Evolutionary conservation across 1,284 basidiomycete genomes (phyloP).

Genomic region (Gomphus bonarii): DNA sequence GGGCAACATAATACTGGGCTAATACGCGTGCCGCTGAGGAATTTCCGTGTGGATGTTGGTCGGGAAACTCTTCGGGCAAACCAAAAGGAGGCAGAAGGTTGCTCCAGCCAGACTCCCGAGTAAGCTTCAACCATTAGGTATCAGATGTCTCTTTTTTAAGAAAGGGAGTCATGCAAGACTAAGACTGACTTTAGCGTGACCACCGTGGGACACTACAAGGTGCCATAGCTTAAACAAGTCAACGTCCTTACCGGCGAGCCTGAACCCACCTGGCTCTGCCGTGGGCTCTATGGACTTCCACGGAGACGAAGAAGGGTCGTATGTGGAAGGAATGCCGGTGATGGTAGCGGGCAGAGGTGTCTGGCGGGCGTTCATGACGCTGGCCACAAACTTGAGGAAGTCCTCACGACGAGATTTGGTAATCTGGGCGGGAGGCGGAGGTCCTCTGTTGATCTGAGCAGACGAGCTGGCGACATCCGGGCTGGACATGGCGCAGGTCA

Average conservation of each 20-base stretch:
- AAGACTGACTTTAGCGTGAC: conserved; percentile 48
- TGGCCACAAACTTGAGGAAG: conserved; percentile 50
- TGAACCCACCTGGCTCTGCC: conserved; percentile 47
- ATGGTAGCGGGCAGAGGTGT: conserved; percentile 56
- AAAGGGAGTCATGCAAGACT: conserved; percentile 16
- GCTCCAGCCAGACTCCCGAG: conserved; percentile 39
- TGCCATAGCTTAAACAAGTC: conserved; percentile 65
- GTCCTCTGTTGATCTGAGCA: neutral
- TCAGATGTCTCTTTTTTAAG: conserved; percentile 8
- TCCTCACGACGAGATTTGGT: conserved; percentile 11
- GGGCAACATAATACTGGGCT: conserved; percentile 44
- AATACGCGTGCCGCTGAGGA: conserved; percentile 40
- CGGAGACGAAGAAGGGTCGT: conserved; percentile 46
- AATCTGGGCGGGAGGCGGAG: neutral
- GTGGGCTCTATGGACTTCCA: conserved; percentile 57
- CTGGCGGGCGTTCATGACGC: conserved; percentile 40
- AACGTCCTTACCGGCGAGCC: conserved; percentile 68
- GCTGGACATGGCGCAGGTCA: neutral
- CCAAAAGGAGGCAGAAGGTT: conserved; percentile 46
- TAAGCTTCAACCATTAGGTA: conserved; percentile 16
- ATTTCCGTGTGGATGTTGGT: conserved; percentile 32
- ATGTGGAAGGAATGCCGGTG: conserved; percentile 45
- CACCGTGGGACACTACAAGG: conserved; percentile 45
- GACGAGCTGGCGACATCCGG: neutral
- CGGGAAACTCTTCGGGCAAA: conserved; percentile 50